Evolutionary conservation across 192 early-diverging fungal species (phyloP), one percentile per base, ranked within the genome.

Genomic region (Allomyces macrogynus): DNA sequence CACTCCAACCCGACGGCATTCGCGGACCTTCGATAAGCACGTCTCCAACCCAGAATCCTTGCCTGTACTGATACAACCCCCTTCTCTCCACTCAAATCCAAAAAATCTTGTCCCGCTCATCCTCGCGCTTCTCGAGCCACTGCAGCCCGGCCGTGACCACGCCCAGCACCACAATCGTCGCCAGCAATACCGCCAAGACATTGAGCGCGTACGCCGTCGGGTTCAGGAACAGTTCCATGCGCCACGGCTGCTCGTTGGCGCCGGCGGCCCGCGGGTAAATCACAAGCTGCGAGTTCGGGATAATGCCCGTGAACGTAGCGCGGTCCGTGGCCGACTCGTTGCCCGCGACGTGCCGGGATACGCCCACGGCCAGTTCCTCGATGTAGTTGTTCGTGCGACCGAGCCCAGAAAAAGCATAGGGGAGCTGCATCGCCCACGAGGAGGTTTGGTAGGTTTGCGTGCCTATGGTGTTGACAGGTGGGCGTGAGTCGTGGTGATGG

Each of bases 361-460:
- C 76, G 1, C 91, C 93, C 0, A 90, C 91, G 72, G 91, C 90
- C 71, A 97, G 75, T 64, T 89, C 85, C 69, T 97, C 93, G 20
- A 97, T 86, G 72, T 97, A 97, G 70, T 94, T 94, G 75, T 93
- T 97, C 5, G 91, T 94, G 67, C 93, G 72, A 1, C 93, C 93
- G 14, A 97, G 79, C 16, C 93, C 93, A 66, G 92, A 86, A 3
- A 91, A 73, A 14, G 80, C 81, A 57, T 91, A 93, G 1, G 93
- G 91, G 43, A 87, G 82, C 23, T 82, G 78, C 25, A 93, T 71
- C 5, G 86, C 71, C 24, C 84, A 72, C 71, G 93, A 93, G 2
- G 82, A 78, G 24, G 87, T 80, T 67, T 93, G 89, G 10, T 88
- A 57, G 12, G 49, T n/a, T 57, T 57, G 49, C 16, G 16, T 57